Evolutionary conservation across 2,329 filamentous ascomycete species (phyloP).

Genomic region (Aspergillus sp.): DNA sequence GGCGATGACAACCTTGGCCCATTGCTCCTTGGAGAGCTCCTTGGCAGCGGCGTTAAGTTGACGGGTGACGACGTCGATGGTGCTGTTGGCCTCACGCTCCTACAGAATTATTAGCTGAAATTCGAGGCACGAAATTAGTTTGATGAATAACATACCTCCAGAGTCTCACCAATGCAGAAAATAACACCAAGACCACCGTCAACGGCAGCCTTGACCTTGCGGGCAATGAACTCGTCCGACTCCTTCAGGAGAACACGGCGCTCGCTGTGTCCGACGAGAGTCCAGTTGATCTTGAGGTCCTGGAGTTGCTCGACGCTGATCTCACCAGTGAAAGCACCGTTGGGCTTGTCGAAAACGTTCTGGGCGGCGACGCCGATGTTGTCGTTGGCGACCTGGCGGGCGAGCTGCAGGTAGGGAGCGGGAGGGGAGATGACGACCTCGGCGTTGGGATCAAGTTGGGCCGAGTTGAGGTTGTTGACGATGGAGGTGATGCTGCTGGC

Average conservation of each 20-base stretch:
- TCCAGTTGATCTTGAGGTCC: constrained; percentile 83
- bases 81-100: constrained; percentile 79
- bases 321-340: constrained; percentile 95
- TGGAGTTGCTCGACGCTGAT: constrained; percentile 87
- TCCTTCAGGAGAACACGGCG: constrained; percentile 85
- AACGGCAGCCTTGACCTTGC: constrained; percentile 89
- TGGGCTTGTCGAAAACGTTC: constrained; percentile 96
- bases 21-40: constrained; percentile 62
- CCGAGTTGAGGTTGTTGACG: constrained; percentile 79
- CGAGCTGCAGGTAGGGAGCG: constrained; percentile 79
- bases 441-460: constrained; percentile 56
- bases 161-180: constrained; percentile 93
- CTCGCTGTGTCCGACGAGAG: constrained; percentile 90
- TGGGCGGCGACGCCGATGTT: constrained; percentile 84
- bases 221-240: constrained; percentile 75
- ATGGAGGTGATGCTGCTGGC: constrained; percentile 84
- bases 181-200: constrained; percentile 85
- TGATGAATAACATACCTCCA: constrained; percentile 50
- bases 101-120: constrained; percentile 15
- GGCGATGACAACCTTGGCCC: constrained; percentile 90
- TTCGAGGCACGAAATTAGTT: too few relatives aligned
- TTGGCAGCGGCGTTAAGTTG: constrained; percentile 80
- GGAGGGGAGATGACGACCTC: constrained; percentile 95
- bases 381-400: constrained; percentile 68
- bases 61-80: constrained; percentile 62